Evolutionary conservation across 1,284 basidiomycete genomes (phyloP), one percentile per base, ranked within the genome.

Genomic region (Ceratobasidium papillatum): DNA sequence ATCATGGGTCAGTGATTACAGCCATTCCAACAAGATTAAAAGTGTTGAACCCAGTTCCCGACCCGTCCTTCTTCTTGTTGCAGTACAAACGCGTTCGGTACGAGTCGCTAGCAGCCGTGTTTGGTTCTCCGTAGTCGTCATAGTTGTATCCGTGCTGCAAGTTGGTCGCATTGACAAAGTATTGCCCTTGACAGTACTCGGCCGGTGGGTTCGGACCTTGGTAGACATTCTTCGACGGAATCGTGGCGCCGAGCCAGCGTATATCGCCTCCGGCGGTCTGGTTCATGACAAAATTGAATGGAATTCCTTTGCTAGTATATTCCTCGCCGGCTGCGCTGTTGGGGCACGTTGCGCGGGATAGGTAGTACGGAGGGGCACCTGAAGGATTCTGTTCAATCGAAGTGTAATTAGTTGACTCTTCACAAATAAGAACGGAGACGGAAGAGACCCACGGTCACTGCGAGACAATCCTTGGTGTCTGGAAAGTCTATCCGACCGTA

Each of bases 201-300:
- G 54, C 54, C 27, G 54, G 54, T 8, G 54, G 54, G 54, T 58
- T 58, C 3, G 54, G 54, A 5, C 54, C 54, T 25, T 58, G 54
- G 54, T 58, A 58, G 5, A 30, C 14, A 11, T 14, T 17, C 54
- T 58, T 58, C 7, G 54, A 58, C 27, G 54, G 54, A 25, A 58
- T 58, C 27, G 54, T 32, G 14, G 11, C 54, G 9, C 54, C 54
- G 27, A 36, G 4, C 54, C 54, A 58, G 30, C 54, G 54, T 4
- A 58, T 58, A 25, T 58, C 54, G n/a, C 25, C 54, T 32, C 54
- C 54, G 54, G 27, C 54, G 25, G 54, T 22, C 30, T 58, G 27
- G 54, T 58, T 25, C 27, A 36, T 12, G 27, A 58, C 30, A 58
- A 58, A 58, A 25, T 58, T 58, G 54, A 58, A 58, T 32, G 54